Evolutionary conservation across 78 protist species (phyloP), one percentile per base, ranked within the genome.

Genomic region (Creolimax fragrantissima): DNA sequence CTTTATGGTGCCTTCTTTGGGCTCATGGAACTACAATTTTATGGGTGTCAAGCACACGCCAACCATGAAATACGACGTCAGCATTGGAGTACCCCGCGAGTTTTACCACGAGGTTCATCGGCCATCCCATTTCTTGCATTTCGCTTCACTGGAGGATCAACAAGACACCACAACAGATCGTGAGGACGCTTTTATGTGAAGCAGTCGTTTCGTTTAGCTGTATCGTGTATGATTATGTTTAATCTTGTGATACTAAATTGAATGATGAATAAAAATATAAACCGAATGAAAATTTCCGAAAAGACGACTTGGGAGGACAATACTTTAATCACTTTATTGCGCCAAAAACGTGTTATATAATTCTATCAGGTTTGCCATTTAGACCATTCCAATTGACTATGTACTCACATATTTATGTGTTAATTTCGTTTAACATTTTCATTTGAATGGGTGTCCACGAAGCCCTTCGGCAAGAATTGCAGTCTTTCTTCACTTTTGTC

Each of bases 11-110:
- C 99, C 99, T 3, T 97, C 94, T 42, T 93, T 89, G 45, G 97
- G 97, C 81, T 74, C 95, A 35, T 98, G 99, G 99, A 98, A 98
- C 94, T 98, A 96, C 94, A 99, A 98, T 95, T 99, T 99, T 91
- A 92, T 94, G 94, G 99, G 99, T 83, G 96, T 94, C 45, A 95
- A 95, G 85, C 98, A 97, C 95, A 45, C 95, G 88, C 7, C 94
- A 35, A 81, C 2, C 84, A 98, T 98, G 99, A 81, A 92, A 81
- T 99, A 98, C 93, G 98, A 93, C 44, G 85, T 99, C 86, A 93
- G 92, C 94, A 94, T 98, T 7, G 99, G 93, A 90, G 93, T 90
- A 89, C 99, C 99, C 7, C 93, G 93, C 85, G 96, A 92, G 91
- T 99, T 96, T 81, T 98, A 98, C 95, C 98, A 99, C 96, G 99